A percentile compares a stretch with the other conserved stretches of the same genome.
Evolutionary conservation across 2,329 filamentous ascomycete genomes (phyloP).

Genomic region (Ramularia endophylla): DNA sequence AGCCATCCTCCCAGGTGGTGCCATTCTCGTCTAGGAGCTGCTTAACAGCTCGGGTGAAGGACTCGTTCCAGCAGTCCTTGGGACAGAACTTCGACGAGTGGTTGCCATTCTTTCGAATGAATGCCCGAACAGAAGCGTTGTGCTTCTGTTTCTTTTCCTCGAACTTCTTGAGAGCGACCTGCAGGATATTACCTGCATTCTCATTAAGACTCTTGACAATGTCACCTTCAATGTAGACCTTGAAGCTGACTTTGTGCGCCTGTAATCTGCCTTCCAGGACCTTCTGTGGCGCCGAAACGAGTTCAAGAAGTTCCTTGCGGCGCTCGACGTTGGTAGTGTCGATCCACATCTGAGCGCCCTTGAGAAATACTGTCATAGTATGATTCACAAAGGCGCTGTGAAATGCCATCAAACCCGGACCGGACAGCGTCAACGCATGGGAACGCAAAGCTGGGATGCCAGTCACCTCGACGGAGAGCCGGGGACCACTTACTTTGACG

Average conservation of each 20-base stretch:
- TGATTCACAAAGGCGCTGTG: conserved; percentile 12
- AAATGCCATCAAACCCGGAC: conserved; percentile 5
- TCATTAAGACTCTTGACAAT: conserved; percentile 1
- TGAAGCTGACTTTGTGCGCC: neutral
- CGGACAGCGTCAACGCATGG: conserved; percentile 8
- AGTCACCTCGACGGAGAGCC: conserved; percentile 12
- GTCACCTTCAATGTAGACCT: neutral
- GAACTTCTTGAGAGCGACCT: neutral
- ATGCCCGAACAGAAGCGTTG: conserved; percentile 15
- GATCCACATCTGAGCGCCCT: conserved; percentile 13
- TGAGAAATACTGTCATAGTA: conserved; percentile 13
- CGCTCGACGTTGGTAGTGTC: neutral
- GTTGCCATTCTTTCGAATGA: conserved; percentile 18
- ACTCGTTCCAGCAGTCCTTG: conserved; percentile 18
- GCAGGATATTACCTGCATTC: neutral
- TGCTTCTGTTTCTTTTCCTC: conserved; percentile 5
- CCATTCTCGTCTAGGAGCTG: neutral
- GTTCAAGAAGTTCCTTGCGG: neutral
- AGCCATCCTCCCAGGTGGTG: neutral
- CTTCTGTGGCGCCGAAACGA: conserved; percentile 1
- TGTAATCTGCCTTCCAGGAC: neutral
- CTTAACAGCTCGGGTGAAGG: conserved; percentile 7
- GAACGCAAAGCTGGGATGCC: conserved; percentile 19
- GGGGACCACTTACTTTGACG: neutral
- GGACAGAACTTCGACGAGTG: conserved; percentile 10